Evolutionary conservation across 2,329 filamentous ascomycete species (phyloP).

Genomic region (Chaetomium globosum): DNA sequence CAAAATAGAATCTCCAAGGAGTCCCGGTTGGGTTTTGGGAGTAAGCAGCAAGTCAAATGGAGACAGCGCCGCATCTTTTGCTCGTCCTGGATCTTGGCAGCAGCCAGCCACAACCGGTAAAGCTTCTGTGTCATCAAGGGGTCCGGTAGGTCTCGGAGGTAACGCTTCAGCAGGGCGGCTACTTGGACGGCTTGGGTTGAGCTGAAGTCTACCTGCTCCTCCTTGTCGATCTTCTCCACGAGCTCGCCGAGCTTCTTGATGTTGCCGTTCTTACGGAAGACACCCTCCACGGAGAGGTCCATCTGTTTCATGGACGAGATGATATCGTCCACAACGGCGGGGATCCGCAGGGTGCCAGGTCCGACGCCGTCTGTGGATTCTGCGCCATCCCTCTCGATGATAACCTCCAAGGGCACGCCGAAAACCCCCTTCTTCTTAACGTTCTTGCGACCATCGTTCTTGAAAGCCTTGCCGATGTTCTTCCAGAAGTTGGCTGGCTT

Average conservation of each 20-base stretch:
- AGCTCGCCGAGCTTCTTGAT: slow-evolving; percentile 90
- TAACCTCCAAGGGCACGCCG: slow-evolving; percentile 81
- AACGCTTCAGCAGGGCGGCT: slow-evolving; percentile 91
- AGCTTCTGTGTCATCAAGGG: slow-evolving; percentile 94
- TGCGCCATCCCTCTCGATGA: slow-evolving; percentile 90
- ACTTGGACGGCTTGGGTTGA: slow-evolving; percentile 91
- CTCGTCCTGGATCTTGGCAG: slow-evolving; percentile 82
- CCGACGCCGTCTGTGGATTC: slow-evolving; percentile 98
- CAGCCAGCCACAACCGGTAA: slow-evolving; percentile 84
- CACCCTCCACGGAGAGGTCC: slow-evolving; percentile 97
- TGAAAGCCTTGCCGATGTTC: slow-evolving; percentile 95
- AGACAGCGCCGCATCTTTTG: slow-evolving; percentile 82
- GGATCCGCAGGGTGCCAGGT: slow-evolving; percentile 84
- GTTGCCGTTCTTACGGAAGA: slow-evolving; percentile 99
- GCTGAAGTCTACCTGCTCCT: slow-evolving; percentile 81
- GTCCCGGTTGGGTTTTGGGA: slow-evolving; percentile 91
- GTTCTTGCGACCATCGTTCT: slow-evolving; percentile 75
- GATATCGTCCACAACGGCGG: slow-evolving; percentile 91
- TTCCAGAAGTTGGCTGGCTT: slow-evolving; percentile 94
- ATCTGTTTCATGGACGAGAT: slow-evolving; percentile 96
- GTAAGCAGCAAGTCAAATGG: slow-evolving; percentile 86
- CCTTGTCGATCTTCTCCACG: slow-evolving; percentile 80
- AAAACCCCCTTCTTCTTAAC: slow-evolving; percentile 94
- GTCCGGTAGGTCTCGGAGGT: slow-evolving; percentile 90
- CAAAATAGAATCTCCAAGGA: slow-evolving; percentile 93